Evolutionary conservation across 768 basidiomycete species (phyloP).

Genomic region (Boletus pseudopeckii): DNA sequence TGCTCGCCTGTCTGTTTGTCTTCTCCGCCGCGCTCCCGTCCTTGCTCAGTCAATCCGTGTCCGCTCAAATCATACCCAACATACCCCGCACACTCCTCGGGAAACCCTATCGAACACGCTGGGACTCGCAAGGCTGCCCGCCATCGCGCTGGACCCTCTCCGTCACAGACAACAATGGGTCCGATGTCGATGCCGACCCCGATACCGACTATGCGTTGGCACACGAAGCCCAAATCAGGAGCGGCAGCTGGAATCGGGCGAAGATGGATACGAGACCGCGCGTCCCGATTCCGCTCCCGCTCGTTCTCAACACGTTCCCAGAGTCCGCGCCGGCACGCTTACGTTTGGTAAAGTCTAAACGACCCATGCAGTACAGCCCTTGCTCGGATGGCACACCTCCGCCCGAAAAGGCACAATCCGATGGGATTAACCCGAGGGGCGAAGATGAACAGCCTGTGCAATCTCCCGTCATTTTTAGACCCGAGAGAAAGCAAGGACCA

Average conservation of each 20-base stretch:
- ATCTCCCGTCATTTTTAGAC: too few relatives aligned
- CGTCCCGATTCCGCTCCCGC: neutral
- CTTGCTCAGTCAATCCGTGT: neutral
- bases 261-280: neutral
- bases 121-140: neutral
- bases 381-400: neutral
- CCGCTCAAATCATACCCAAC: neutral
- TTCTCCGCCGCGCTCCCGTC: slow-evolving; percentile 10
- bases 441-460: neutral
- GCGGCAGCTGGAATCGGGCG: neutral
- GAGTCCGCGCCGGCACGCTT: neutral
- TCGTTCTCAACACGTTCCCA: slow-evolving; percentile 1
- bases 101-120: slow-evolving; percentile 3
- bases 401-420: neutral
- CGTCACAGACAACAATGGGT: neutral
- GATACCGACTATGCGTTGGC: neutral
- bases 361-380: neutral
- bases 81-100: slow-evolving; percentile 15
- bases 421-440: neutral
- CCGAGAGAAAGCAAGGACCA: neutral
- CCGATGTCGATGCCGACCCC: neutral
- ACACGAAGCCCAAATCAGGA: neutral
- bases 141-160: neutral
- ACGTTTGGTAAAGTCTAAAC: neutral
- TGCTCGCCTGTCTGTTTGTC: slow-evolving; percentile 8